These are phyloP conservation scores for Heliamphora exappendiculata DNA, from an alignment of 148 eudicot species.

Conservation along the genomic window DNA sequence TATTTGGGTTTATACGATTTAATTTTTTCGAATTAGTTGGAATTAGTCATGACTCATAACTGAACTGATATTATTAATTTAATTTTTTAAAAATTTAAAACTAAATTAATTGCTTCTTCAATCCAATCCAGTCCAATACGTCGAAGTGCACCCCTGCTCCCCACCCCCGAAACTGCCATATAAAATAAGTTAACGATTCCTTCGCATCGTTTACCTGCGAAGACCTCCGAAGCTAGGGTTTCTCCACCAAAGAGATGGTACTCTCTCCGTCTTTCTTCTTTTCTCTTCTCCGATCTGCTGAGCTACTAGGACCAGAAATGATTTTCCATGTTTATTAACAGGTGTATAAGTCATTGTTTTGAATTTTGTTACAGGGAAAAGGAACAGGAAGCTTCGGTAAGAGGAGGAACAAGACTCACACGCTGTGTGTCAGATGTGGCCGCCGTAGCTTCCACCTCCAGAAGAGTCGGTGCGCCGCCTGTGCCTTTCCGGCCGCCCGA, in stretches of 20 bases:
- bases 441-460: conserved; percentile 31
- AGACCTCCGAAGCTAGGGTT: background rate
- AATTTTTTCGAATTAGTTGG: too few relatives aligned
- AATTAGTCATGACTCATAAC: too few relatives aligned
- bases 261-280: background rate
- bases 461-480: conserved; percentile 30
- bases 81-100: too few relatives aligned
- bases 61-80: too few relatives aligned
- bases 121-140: background rate
- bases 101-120: too few relatives aligned
- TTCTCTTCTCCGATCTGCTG: background rate
- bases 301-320: background rate
- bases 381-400: conserved; percentile 30
- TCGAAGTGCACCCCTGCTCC: background rate
- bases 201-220: background rate
- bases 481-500: conserved; percentile 29
- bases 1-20: too few relatives aligned
- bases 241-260: too few relatives aligned
- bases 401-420: conserved; percentile 37
- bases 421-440: conserved; percentile 29
- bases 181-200: background rate
- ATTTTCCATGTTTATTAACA: background rate
- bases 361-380: conserved; percentile 15
- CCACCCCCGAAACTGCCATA: background rate
- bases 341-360: background rate